A percentile compares a stretch with the other conserved stretches of the same genome.
These are phyloP conservation scores for Penicillium olsonii DNA, from an alignment of 2,329 filamentous ascomycete species.

Conservation along the genomic window DNA sequence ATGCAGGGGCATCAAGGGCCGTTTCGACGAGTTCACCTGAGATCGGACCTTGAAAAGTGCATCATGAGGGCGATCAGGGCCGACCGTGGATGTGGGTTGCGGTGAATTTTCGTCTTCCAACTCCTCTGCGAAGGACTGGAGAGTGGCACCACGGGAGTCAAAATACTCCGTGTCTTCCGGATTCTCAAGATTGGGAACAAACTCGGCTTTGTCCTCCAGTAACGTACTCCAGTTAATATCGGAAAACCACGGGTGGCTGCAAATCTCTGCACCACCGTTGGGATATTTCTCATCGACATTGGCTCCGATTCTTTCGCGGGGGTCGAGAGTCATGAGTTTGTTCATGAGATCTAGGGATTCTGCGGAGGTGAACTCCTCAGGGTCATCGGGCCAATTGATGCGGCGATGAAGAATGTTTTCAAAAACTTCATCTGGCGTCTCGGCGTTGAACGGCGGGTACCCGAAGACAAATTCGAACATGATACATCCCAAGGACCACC, in stretches of 20 bases:
- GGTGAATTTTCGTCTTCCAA: conserved; percentile 86
- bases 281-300: conserved; percentile 80
- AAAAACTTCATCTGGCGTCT: conserved; percentile 89
- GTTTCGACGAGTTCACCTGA: conserved; percentile 84
- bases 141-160: conserved; percentile 83
- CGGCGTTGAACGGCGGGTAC: conserved; percentile 88
- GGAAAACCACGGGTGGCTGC: conserved; percentile 83
- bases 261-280: conserved; percentile 88
- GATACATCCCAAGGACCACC: conserved; percentile 99
- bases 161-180: conserved; percentile 99
- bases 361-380: conserved; percentile 74
- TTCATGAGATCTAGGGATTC: conserved; percentile 96
- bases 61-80: conserved; percentile 86
- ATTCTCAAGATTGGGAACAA: conserved; percentile 88
- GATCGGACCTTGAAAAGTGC: conserved; percentile 85
- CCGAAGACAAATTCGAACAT: conserved; percentile 95
- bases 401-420: conserved; percentile 89
- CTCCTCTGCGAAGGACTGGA: conserved; percentile 91
- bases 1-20: conserved; percentile 89
- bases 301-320: conserved; percentile 76
- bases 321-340: conserved; percentile 81
- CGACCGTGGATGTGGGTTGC: conserved; percentile 66
- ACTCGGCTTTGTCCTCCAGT: conserved; percentile 93
- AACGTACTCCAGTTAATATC: conserved; percentile 87
- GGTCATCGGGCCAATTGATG: conserved; percentile 89